Base-by-base conservation (phyloP, 768 basidiomycete genomes). In the Sarcodon aspratus region DNA sequence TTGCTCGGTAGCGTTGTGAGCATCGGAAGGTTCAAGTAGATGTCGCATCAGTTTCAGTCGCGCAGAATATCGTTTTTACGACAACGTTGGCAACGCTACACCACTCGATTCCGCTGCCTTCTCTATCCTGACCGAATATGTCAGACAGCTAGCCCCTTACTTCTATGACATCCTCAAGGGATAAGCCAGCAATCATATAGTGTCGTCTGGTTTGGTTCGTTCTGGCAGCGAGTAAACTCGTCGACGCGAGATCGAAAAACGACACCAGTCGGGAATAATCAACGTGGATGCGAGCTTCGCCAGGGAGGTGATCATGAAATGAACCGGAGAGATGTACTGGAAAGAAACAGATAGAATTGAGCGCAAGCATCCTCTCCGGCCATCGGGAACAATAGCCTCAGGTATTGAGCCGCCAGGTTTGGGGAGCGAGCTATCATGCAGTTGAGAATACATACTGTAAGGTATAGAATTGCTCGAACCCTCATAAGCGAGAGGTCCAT, bases 221-320 rank as follows among this genome's bases (percentile, higher is more conserved):
- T 1, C 72, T 61, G 6, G 54, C 49, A 0, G 40, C 52, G 36
- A 67, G 60, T 9, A 75, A 62, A 47, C 64, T 68, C 1, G 67
- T 66, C 7, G 69, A 57, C 0, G 46, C 48, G 2, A 60, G 61
- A 51, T 76, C 72, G 52, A 73, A 75, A 48, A 75, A 69, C 0
- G 72, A 70, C n/a, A 74, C 52, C 10, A 69, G 49, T 11, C 68
- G 61, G 3, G 69, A 55, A 40, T 69, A 64, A 55, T 75, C 72
- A n/a, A 72, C 59, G 17, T 61, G 51, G n/a, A 73, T 58, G 33
- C 73, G 72, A 1, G 63, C 60, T 27, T 74, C 72, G 33, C 71
- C 72, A 0, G 73, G 72, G 36, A 60, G 67, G 44, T 50, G 53
- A 47, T 72, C 67, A 48, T 72, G 66, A 61, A 67, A 64, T 10